Evolutionary conservation across 345 rosid genomes (phyloP), one percentile per base, ranked within the genome.

Genomic region (Kernera saxatilis): DNA sequence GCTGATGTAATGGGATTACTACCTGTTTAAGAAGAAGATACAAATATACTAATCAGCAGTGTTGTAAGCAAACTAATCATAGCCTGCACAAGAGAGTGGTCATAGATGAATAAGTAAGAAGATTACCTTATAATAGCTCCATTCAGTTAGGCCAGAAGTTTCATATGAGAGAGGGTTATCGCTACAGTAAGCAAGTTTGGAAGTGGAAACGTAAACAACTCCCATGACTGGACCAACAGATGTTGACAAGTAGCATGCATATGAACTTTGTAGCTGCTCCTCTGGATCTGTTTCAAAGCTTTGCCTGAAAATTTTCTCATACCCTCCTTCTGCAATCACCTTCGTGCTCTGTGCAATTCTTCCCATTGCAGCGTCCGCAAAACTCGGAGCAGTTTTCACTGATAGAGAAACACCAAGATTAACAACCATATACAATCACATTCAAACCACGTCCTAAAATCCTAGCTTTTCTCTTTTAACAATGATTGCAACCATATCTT

Each of bases 171-270:
- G 85, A 46, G 94, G 91, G 37, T 75, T 86, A 73, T 88, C 91
- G 37, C 89, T 88, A 57, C 82, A 84, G 64, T 82, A 88, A 4
- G 89, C 94, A 22, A 88, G 84, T 71, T 88, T 86, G 35, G 78
- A 88, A 11, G 89, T 74, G 69, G 94, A 88, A 30, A 84, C 66
- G 73, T 88, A 86, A 59, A 88, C 67, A 57, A 81, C 70, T 5
- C 94, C 94, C 91, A 88, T 88, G 58, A 88, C 91, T 37, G 94
- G 94, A 68, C 94, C 94, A 65, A 91, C 94, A 51, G 91, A 88
- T 73, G 91, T 86, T 8, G 89, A 86, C 45, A 83, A 77, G 82
- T 86, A 88, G 41, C 94, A 88, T 17, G 91, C 91, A 78, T 10
- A 86, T 18, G 88, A 82, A 62, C 78, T 73, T 44, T 45, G 81